Evolutionary conservation across 441 rosid genomes (phyloP), one percentile per base, ranked within the genome.

Genomic region (Gossypium schwendimanii): DNA sequence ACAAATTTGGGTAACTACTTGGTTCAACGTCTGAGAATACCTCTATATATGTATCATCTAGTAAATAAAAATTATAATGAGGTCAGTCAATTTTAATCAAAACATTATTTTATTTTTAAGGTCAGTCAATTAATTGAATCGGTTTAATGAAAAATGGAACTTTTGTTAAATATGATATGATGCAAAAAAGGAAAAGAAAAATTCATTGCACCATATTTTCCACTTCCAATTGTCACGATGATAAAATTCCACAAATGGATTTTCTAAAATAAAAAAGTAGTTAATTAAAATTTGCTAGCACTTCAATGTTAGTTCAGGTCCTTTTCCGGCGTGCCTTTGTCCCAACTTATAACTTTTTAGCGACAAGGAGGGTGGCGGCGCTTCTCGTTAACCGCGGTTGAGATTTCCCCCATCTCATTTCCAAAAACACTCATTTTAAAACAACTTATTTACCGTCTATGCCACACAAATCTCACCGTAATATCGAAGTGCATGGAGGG

Each of bases 291-390:
- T 10, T 41, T 41, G 14, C 14, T 41, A 41, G 47, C 47, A 41
- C 14, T 41, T 41, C 47, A 41, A 41, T 10, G 10, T 41, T 41
- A 41, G 47, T 41, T 41, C 14, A 41, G 14, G 12, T 52, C 31
- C 52, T 58, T 81, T 77, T 67, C 81, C 73, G 70, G 67, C 68
- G 79, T 41, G 9, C 52, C 18, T 21, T 67, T 49, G 45, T 52
- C 47, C 15, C 10, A 52, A 68, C 17, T n/a, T 14, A 12, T 18
- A 21, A 44, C 2, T 3, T 63, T 39, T 44, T 9, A 17, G 26
- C 60, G 24, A 15, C 62, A 2, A 24, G 28, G 14, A 2, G 45
- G 8, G 23, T 11, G 60, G 26, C 14, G 44, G 7, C 50, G 26
- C 24, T 58, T 8, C 33, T 67, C 26, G 17, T 67, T 26, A 41